Percentiles rank a stretch among this genome's conserved stretches.
Conservation (phyloP, 306 rosid species). For the Comarum palustre region DNA sequence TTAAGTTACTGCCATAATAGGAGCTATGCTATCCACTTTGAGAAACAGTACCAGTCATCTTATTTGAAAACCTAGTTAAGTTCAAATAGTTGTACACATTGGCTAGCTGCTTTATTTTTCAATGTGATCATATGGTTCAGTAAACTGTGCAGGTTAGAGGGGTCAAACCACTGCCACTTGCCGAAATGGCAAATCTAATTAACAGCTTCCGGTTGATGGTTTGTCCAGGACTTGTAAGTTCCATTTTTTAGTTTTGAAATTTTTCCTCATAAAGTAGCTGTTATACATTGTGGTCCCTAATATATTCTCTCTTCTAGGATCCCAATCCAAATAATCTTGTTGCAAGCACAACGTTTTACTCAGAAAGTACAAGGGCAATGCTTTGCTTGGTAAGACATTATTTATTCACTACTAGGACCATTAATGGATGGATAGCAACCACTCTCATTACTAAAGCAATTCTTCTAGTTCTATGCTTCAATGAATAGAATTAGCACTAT, state of each 20-base stretch:
- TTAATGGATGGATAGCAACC: background rate
- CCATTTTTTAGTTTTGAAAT: background rate
- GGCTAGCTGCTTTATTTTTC: conserved; percentile 12
- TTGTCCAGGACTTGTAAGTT: conserved; percentile 90
- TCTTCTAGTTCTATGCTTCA: background rate
- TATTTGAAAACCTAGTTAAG: background rate
- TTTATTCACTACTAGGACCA: conserved; percentile 16
- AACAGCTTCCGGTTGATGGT: conserved; percentile 61
- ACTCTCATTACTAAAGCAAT: background rate
- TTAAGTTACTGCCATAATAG: background rate
- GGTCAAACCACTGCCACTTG: conserved; percentile 77
- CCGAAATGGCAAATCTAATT: conserved; percentile 78
- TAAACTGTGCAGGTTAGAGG: conserved; percentile 85
- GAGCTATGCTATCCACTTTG: background rate
- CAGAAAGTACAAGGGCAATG: conserved; percentile 92
- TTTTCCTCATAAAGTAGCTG: conserved; percentile 18
- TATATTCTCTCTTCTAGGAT: conserved; percentile 53
- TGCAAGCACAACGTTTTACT: conserved; percentile 81
- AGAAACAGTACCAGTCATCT: background rate
- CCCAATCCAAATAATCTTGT: conserved; percentile 96
- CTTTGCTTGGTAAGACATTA: conserved; percentile 79
- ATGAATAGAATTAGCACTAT: background rate
- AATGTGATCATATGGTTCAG: conserved; percentile 26
- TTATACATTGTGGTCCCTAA: conserved; percentile 23
- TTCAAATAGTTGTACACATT: background rate